phyloP scores from a whole-genome alignment of 371 early-diverging fungal genomes.

The Polyrhizophydium stewartii region DNA sequence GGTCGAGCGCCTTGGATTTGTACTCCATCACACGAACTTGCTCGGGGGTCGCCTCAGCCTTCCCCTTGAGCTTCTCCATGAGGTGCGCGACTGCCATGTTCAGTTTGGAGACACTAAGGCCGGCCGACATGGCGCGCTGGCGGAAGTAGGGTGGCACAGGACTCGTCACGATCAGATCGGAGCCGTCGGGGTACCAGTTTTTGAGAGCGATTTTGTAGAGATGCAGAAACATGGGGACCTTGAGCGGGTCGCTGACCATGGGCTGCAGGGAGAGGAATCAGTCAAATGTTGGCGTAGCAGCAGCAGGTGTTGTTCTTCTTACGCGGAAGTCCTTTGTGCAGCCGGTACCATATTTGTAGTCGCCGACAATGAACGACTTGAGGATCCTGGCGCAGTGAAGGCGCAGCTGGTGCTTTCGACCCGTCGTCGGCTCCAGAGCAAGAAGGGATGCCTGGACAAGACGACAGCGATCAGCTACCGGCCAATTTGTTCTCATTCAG shows the following conservation, averaged over 20 bases:
- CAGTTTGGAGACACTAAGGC: background rate
- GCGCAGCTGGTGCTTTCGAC: conserved; percentile 78
- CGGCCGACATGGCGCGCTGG: background rate
- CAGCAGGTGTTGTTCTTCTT: background rate
- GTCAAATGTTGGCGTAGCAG: background rate
- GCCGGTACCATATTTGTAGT: conserved; percentile 46
- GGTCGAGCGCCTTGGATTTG: no score
- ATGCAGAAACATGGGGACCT: conserved; percentile 33
- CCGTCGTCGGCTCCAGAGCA: conserved; percentile 61
- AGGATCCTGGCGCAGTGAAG: conserved; percentile 53
- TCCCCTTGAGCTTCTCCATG: no score
- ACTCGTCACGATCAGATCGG: conserved; percentile 17
- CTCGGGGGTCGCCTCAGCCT: no score
- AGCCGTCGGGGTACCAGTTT: conserved; percentile 31
- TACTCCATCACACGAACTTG: no score
- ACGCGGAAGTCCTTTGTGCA: conserved; percentile 22
- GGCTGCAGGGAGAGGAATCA: background rate
- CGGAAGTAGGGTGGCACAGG: background rate
- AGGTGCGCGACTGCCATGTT: no score
- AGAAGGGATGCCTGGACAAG: conserved; percentile 19
- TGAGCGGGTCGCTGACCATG: conserved; percentile 8
- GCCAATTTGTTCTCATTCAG: background rate
- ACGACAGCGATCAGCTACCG: background rate
- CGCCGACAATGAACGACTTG: conserved; percentile 47
- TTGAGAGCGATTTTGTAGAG: conserved; percentile 19